Percentiles rank a stretch among this genome's conserved stretches.
Evolutionary conservation across 371 early-diverging fungal genomes (phyloP).

Genomic region (Circinella minor): DNA sequence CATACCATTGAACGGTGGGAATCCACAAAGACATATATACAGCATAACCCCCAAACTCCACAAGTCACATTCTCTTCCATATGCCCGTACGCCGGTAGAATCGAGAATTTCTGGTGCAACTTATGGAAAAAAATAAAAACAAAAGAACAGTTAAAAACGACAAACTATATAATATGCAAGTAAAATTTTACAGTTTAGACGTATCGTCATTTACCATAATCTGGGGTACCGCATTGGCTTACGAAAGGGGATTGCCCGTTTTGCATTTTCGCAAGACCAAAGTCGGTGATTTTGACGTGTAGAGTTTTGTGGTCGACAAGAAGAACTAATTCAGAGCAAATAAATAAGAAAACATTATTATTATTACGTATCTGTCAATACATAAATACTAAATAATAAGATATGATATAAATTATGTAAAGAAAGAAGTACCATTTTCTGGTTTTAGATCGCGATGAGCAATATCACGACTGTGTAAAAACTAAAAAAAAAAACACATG

Average conservation of each 20-base stretch:
- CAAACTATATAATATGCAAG: too few species aligned
- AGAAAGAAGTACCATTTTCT: slow-evolving; percentile 41
- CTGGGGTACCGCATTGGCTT: slow-evolving; percentile 96
- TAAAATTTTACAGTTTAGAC: too few species aligned
- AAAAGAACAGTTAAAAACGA: not conserved
- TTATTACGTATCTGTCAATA: too few species aligned
- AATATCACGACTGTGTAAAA: slow-evolving; percentile 36
- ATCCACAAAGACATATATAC: slow-evolving; percentile 95
- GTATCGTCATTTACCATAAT: slow-evolving; percentile 70
- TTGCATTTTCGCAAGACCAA: slow-evolving; percentile 91
- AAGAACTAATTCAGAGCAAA: slow-evolving; percentile 69
- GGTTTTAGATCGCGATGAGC: slow-evolving; percentile 56
- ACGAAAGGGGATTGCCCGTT: slow-evolving; percentile 57
- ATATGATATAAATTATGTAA: too few species aligned
- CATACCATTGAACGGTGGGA: slow-evolving; percentile 87
- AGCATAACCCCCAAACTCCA: slow-evolving; percentile 99
- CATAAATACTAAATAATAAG: too few species aligned
- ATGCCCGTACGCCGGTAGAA: slow-evolving; percentile 62
- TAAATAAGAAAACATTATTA: too few species aligned
- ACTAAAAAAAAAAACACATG: slow-evolving; percentile 27
- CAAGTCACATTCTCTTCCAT: slow-evolving; percentile 91
- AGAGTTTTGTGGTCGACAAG: slow-evolving; percentile 60
- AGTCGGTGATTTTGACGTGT: slow-evolving; percentile 91
- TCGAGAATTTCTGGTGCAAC: slow-evolving; percentile 94
- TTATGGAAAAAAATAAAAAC: not conserved